These are phyloP conservation scores for Thelonectria olida DNA, from an alignment of 2,329 filamentous ascomycete species.

Conservation along the genomic window DNA sequence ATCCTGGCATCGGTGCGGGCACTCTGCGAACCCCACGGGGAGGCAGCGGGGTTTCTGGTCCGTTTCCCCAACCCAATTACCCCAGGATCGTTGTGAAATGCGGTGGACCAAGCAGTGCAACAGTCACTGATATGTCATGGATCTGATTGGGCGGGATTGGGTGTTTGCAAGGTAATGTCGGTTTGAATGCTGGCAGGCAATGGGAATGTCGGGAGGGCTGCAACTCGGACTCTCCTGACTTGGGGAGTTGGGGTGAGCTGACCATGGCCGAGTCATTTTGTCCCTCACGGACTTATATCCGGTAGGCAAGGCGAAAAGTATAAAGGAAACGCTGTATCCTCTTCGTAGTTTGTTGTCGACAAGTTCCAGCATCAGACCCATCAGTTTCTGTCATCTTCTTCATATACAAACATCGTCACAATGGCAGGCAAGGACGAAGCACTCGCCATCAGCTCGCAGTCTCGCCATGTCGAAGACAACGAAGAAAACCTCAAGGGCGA, in stretches of 20 bases:
- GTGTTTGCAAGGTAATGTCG: neutral
- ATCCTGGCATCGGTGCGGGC: neutral
- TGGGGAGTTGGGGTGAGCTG: neutral
- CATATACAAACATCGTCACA: neutral
- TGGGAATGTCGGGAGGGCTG: neutral
- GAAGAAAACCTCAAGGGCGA: constrained; percentile 16
- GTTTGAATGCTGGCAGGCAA: neutral
- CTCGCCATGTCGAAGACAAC: constrained; percentile 23
- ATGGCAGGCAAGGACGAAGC: constrained; percentile 25
- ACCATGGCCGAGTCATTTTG: constrained; percentile 15
- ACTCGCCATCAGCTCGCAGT: constrained; percentile 9
- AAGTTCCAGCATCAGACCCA: neutral
- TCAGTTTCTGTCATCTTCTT: neutral
- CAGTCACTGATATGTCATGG: neutral
- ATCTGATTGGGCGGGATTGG: constrained; percentile 1
- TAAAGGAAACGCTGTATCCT: constrained; percentile 3
- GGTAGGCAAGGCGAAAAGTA: neutral
- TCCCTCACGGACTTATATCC: neutral
- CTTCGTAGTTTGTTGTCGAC: neutral
- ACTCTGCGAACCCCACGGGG: constrained; percentile 4
- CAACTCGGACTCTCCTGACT: constrained; percentile 2
- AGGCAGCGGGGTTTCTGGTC: constrained; percentile 4
- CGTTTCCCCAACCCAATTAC: constrained; percentile 10
- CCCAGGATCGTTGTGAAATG: constrained; percentile 4
- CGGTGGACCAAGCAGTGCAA: neutral